Conservation (phyloP, 108 stramenopile species). For the Bacterosira constricta region DNA sequence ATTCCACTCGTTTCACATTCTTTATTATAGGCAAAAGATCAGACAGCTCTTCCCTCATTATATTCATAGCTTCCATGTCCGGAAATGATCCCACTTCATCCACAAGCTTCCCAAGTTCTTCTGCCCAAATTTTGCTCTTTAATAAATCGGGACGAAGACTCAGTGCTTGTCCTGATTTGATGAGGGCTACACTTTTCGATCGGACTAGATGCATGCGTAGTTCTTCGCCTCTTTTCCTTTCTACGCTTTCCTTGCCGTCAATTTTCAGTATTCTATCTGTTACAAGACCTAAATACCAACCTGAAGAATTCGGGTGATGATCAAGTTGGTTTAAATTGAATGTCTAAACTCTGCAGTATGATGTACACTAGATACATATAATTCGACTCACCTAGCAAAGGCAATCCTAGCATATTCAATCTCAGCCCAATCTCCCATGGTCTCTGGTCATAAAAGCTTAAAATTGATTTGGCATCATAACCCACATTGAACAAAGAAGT, state of each 20-base stretch:
- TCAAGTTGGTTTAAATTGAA: not conserved
- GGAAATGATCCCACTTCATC: constrained; percentile 86
- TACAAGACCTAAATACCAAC: constrained; percentile 79
- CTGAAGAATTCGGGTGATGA: not conserved
- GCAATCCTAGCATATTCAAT: constrained; percentile 74
- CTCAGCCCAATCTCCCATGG: constrained; percentile 78
- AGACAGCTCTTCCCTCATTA: constrained; percentile 69
- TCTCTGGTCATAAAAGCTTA: constrained; percentile 68
- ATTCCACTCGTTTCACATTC: constrained; percentile 29
- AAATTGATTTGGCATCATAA: constrained; percentile 74
- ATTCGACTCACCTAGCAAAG: constrained; percentile 53
- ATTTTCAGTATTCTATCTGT: constrained; percentile 64
- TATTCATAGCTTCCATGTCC: constrained; percentile 80
- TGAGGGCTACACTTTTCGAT: constrained; percentile 74
- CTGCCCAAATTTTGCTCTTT: constrained; percentile 76
- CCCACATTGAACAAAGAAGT: constrained; percentile 51
- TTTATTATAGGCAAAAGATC: constrained; percentile 56
- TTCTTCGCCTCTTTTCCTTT: constrained; percentile 75
- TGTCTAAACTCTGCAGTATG: no score
- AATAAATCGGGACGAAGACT: constrained; percentile 83
- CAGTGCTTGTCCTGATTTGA: constrained; percentile 86
- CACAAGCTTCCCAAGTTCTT: constrained; percentile 83
- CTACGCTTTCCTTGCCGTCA: constrained; percentile 50
- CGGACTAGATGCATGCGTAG: constrained; percentile 65
- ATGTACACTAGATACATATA: not conserved